Conservation (phyloP, 2,329 filamentous ascomycete genomes). For the Fusarium equiseti region DNA sequence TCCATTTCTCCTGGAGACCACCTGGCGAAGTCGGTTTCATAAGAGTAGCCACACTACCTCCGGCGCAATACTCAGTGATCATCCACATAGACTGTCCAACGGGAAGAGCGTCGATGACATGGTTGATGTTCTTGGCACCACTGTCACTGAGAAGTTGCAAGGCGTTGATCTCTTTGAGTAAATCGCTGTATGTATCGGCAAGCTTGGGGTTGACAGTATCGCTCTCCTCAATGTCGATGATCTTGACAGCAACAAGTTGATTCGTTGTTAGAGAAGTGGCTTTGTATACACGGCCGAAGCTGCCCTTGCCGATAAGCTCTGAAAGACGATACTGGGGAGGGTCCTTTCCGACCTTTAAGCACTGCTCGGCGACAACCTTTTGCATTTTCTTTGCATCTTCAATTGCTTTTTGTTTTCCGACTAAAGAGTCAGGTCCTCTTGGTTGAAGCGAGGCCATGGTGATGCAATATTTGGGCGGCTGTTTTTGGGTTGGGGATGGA, state of each 20-base stretch:
- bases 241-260: slow-evolving; percentile 79
- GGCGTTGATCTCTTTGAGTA: slow-evolving; percentile 76
- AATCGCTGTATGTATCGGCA: slow-evolving; percentile 76
- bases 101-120: slow-evolving; percentile 81
- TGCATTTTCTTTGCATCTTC: slow-evolving; percentile 80
- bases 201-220: slow-evolving; percentile 75
- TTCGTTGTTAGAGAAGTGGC: slow-evolving; percentile 61
- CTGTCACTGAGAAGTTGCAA: slow-evolving; percentile 79
- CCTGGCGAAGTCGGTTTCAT: slow-evolving; percentile 76
- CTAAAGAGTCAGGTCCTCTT: slow-evolving; percentile 57
- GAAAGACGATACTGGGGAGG: slow-evolving; percentile 75
- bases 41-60: slow-evolving; percentile 81
- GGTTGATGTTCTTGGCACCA: slow-evolving; percentile 83
- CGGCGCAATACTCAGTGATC: slow-evolving; percentile 87
- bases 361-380: slow-evolving; percentile 70
- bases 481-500: slow-evolving; percentile 9
- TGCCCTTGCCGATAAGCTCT: slow-evolving; percentile 81
- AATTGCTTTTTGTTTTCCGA: slow-evolving; percentile 69
- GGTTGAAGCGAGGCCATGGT: slow-evolving; percentile 59
- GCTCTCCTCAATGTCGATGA: slow-evolving; percentile 84
- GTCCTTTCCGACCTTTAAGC: slow-evolving; percentile 68
- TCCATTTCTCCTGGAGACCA: slow-evolving; percentile 77
- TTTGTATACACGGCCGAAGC: slow-evolving; percentile 81
- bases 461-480: slow-evolving; percentile 18
- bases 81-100: slow-evolving; percentile 88